phyloP scores from a whole-genome alignment of 78 protist genomes.

The Cyanophora paradoxa region DNA sequence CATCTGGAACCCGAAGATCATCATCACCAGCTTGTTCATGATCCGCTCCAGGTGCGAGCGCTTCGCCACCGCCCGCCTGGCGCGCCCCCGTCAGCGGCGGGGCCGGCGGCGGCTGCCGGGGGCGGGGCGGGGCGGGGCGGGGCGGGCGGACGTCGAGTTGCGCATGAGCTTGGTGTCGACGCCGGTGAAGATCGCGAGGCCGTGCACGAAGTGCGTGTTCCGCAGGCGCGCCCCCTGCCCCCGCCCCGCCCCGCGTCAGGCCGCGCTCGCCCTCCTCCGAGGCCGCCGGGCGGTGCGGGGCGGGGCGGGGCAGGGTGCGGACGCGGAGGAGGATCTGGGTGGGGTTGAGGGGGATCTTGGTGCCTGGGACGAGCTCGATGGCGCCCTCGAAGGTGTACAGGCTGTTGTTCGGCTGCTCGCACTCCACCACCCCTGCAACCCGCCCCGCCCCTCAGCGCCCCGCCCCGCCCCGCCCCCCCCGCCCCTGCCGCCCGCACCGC shows the following conservation, averaged over 20 bases:
- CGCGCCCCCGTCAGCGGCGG: too few relatives aligned
- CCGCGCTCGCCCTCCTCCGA: too few relatives aligned
- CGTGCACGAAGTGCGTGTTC: conserved; percentile 67
- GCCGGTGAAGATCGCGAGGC: conserved; percentile 49
- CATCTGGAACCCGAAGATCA: conserved; percentile 15
- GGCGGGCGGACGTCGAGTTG: too few relatives aligned
- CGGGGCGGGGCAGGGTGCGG: too few relatives aligned
- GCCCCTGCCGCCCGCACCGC: background rate
- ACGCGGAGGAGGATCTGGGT: conserved; percentile 26
- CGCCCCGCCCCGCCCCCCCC: too few relatives aligned
- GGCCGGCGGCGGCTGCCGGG: too few relatives aligned
- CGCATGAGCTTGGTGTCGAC: conserved; percentile 42
- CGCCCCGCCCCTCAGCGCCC: too few relatives aligned
- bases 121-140: too few relatives aligned
- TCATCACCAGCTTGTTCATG: conserved; percentile 9
- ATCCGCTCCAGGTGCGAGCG: background rate
- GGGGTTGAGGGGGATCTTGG: background rate
- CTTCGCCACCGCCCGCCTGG: background rate
- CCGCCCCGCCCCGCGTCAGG: too few relatives aligned
- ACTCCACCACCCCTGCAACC: background rate
- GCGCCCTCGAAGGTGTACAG: conserved; percentile 15
- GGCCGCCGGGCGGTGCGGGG: too few relatives aligned
- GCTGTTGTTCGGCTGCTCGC: conserved; percentile 31
- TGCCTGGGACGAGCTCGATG: background rate
- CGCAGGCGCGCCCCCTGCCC: too few relatives aligned